These are phyloP conservation scores for Trichoderma sp. DNA, from an alignment of 2,329 filamentous ascomycete species.

Conservation along the genomic window DNA sequence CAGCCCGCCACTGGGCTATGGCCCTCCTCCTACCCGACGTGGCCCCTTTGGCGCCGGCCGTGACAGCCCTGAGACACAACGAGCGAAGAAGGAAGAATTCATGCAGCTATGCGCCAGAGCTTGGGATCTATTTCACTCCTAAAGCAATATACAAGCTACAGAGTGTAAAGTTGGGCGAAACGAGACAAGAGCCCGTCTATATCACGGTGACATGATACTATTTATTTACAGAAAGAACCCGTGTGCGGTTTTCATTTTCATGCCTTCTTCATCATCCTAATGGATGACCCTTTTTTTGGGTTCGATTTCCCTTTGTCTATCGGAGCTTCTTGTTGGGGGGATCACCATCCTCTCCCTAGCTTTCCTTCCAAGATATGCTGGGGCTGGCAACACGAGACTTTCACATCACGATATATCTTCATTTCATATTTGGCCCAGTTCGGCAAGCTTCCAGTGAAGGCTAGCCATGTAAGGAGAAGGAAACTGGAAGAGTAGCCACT, in stretches of 20 bases:
- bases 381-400: conserved; percentile 25
- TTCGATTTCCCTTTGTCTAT: conserved; percentile 14
- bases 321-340: conserved; percentile 24
- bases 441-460: neutral
- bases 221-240: neutral
- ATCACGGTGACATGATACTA: conserved; percentile 16
- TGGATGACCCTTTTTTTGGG: conserved; percentile 11
- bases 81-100: conserved; percentile 91
- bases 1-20: conserved; percentile 80
- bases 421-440: conserved; percentile 14
- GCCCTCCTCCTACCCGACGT: conserved; percentile 62
- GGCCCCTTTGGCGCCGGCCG: conserved; percentile 80
- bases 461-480: conserved; percentile 1
- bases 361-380: neutral
- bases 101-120: conserved; percentile 82
- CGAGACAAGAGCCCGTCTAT: neutral
- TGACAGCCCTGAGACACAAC: conserved; percentile 80
- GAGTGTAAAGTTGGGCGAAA: neutral
- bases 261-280: neutral
- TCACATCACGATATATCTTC: conserved; percentile 17
- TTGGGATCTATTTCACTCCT: conserved; percentile 98
- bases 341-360: conserved; percentile 23
- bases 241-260: neutral
- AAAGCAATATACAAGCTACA: conserved; percentile 36
- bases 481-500: conserved; percentile 8